Conservation (phyloP, 129 eudicot species). For the Lactuca sativa region DNA sequence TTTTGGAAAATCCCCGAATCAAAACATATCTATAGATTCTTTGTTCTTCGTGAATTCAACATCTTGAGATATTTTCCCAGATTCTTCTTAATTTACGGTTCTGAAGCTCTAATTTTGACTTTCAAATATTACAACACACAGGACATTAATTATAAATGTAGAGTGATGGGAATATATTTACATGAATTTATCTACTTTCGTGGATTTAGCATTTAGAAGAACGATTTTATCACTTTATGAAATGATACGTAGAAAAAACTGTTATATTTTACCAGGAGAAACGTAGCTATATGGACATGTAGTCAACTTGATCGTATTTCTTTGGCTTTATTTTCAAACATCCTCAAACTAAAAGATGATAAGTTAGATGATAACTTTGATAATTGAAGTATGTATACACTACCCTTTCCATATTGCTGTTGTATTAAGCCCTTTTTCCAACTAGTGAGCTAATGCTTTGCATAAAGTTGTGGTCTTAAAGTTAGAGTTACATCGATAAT, state of each 20-base stretch:
- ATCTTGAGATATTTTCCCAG: slow-evolving; percentile 15
- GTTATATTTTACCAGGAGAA: not conserved
- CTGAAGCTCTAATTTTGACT: slow-evolving; percentile 23
- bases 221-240: not conserved
- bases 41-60: slow-evolving; percentile 13
- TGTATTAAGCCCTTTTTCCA: not conserved
- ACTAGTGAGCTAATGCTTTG: slow-evolving; percentile 5
- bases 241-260: not conserved
- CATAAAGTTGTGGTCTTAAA: slow-evolving; percentile 13
- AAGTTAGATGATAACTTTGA: not conserved
- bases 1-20: slow-evolving; percentile 14
- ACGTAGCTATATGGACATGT: slow-evolving; percentile 7
- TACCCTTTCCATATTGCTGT: not conserved
- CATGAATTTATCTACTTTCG: not conserved
- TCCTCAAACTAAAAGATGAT: not conserved
- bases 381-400: no score
- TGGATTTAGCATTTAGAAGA: not conserved
- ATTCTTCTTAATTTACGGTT: slow-evolving; percentile 19
- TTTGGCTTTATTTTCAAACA: not conserved
- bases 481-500: slow-evolving; percentile 1
- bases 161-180: slow-evolving; percentile 14
- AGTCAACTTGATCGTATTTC: not conserved
- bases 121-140: slow-evolving; percentile 3
- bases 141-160: not conserved
- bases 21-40: slow-evolving; percentile 23